phyloP scores from a whole-genome alignment of 2,329 filamentous ascomycete species.

The Paecilomyces dactylethromorphus region DNA sequence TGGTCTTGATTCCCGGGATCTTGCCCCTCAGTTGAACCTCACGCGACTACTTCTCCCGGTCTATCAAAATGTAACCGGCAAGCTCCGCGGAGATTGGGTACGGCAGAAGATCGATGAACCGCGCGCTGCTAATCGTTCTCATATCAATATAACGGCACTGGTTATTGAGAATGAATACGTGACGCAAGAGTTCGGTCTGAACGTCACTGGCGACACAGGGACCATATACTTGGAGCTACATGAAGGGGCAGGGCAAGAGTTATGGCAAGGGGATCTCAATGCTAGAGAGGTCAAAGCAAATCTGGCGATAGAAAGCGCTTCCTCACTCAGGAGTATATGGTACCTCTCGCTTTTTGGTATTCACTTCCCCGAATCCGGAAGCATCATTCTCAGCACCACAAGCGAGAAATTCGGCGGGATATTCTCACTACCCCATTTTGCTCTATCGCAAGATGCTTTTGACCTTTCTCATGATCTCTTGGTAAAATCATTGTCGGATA shows the following conservation, averaged over 20 bases:
- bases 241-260: slow-evolving; percentile 40
- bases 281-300: slow-evolving; percentile 64
- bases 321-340: slow-evolving; percentile 65
- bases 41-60: slow-evolving; percentile 43
- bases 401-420: slow-evolving; percentile 93
- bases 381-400: slow-evolving; percentile 75
- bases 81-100: slow-evolving; percentile 69
- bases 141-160: slow-evolving; percentile 60
- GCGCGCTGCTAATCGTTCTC: slow-evolving; percentile 36
- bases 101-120: slow-evolving; percentile 47
- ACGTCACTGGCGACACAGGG: slow-evolving; percentile 68
- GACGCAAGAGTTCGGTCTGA: slow-evolving; percentile 63
- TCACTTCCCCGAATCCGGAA: slow-evolving; percentile 76
- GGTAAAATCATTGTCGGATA: slow-evolving; percentile 63
- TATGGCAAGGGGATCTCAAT: slow-evolving; percentile 40
- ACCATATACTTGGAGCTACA: slow-evolving; percentile 64
- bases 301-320: slow-evolving; percentile 65
- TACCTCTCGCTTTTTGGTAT: slow-evolving; percentile 75
- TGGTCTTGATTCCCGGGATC: slow-evolving; percentile 18
- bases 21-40: slow-evolving; percentile 24
- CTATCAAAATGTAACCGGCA: slow-evolving; percentile 76
- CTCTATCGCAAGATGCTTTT: slow-evolving; percentile 52
- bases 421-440: slow-evolving; percentile 79
- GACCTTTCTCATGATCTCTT: slow-evolving; percentile 58
- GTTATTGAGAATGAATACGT: slow-evolving; percentile 62